Base-by-base conservation (phyloP, 148 eudicot genomes). In the Cornus kousa region DNA sequence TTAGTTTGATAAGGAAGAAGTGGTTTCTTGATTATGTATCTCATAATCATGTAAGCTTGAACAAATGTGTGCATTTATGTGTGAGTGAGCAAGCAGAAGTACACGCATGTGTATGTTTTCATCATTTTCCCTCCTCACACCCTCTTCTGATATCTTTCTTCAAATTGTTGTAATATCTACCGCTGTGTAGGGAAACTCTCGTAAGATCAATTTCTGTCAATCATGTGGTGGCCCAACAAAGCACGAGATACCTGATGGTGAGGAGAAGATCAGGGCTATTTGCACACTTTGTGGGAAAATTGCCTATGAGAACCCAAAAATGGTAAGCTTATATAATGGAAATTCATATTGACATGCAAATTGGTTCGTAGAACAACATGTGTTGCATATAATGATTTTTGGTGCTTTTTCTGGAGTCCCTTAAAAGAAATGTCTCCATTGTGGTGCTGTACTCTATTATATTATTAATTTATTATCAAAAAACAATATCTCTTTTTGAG, bases 181-280 rank as follows among this genome's bases (percentile, higher is more conserved):
- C 70, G 43, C 5, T 79, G 72, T 87, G 81, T 85, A 96, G 99
- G 97, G 87, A 24, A 74, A 50, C 81, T 35, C 79, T 80, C 90
- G 91, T 65, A 93, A 90, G 80, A 88, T 93, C 66, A 96, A 93
- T 73, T 96, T 89, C 80, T 96, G 99, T 82, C 99, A 93, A 80
- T 84, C 69, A 81, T 96, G 99, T 82, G 99, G 99, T 77, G 98
- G 97, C 79, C 83, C 86, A 78, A 89, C 89, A 53, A 96, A 96
- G 89, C 87, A 93, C 76, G 99, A 93, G 82, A 87, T 92, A 87
- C 99, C 99, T 67, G 92, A 96, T 74, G 99, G 98, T 64, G 99
- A 96, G 39, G 98, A 96, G 84, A 93, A 96, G 86, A 77, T 67
- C 74, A 86, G 99, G 87, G 92, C 99, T 59, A 79, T 96, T 73